phyloP scores from a whole-genome alignment of 768 basidiomycete genomes.

The Auricularia sp. region DNA sequence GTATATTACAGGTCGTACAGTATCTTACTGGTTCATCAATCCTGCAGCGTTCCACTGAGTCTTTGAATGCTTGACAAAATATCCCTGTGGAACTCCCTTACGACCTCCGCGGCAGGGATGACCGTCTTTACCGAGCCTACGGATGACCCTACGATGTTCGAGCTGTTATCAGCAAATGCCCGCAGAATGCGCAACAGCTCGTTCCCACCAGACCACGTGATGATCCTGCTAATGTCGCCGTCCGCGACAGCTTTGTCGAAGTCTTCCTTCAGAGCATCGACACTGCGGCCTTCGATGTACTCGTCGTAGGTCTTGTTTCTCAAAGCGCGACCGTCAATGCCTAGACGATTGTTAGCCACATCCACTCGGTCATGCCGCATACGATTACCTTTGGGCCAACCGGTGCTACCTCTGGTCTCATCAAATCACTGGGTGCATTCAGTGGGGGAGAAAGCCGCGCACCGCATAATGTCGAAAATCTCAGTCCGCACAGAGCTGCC shows the following conservation, averaged over 20 bases:
- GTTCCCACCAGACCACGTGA: conserved; percentile 53
- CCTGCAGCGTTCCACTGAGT: too few species aligned
- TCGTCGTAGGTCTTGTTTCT: conserved; percentile 50
- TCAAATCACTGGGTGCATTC: too few species aligned
- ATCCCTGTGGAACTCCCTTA: too few species aligned
- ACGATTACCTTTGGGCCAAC: conserved; percentile 39
- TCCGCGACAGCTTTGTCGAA: conserved; percentile 36
- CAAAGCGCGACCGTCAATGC: conserved; percentile 53
- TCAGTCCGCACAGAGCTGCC: conserved; percentile 43
- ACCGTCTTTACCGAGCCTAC: too few species aligned
- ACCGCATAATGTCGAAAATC: conserved; percentile 47
- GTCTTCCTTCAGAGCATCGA: conserved; percentile 33
- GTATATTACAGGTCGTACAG: too few species aligned
- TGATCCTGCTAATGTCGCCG: conserved; percentile 39
- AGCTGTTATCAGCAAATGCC: too few species aligned
- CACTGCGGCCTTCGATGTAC: conserved; percentile 37
- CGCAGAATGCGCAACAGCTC: too few species aligned
- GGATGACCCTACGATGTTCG: too few species aligned
- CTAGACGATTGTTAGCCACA: not conserved
- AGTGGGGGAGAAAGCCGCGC: too few species aligned
- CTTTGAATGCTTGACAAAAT: too few species aligned
- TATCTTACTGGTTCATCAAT: too few species aligned
- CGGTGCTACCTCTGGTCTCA: conserved; percentile 32
- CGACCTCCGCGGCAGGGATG: too few species aligned
- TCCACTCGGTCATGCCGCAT: not conserved